These are phyloP conservation scores for Colletotrichum euphorbiae DNA, from an alignment of 2,329 filamentous ascomycete species.

Conservation along the genomic window DNA sequence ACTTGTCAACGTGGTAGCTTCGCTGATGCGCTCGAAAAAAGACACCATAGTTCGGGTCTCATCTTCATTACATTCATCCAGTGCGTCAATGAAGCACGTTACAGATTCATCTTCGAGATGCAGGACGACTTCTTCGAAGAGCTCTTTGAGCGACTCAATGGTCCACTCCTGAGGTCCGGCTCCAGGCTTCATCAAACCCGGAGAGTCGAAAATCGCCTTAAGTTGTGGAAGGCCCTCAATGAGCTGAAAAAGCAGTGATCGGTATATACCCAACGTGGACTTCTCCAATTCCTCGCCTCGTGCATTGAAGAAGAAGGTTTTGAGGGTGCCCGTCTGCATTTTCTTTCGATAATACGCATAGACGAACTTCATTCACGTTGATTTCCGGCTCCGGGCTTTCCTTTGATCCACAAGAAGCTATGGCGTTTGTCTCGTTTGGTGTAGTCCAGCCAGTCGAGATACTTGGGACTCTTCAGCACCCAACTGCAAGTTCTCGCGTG, in stretches of 20 bases:
- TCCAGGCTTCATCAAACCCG: fast-evolving
- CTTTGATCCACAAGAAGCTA: conserved; percentile 6
- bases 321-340: neutral
- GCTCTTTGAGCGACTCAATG: neutral
- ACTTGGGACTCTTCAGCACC: neutral
- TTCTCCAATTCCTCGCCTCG: neutral
- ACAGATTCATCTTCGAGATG: conserved; percentile 24
- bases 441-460: neutral
- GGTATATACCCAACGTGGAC: neutral
- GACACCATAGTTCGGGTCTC: conserved; percentile 13
- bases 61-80: conserved; percentile 30
- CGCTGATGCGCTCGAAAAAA: neutral
- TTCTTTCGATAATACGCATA: neutral
- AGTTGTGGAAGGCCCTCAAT: neutral
- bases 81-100: conserved; percentile 32
- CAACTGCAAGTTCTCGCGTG: neutral
- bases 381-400: neutral
- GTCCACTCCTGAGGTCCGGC: neutral
- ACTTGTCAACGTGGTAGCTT: neutral
- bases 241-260: neutral
- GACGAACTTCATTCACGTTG: neutral
- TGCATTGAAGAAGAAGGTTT: conserved; percentile 1
- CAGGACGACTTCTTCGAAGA: neutral
- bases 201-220: neutral
- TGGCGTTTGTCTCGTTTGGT: neutral